Conservation (phyloP, 176 grass and related monocot genomes). For the Elymus sibiricus region DNA sequence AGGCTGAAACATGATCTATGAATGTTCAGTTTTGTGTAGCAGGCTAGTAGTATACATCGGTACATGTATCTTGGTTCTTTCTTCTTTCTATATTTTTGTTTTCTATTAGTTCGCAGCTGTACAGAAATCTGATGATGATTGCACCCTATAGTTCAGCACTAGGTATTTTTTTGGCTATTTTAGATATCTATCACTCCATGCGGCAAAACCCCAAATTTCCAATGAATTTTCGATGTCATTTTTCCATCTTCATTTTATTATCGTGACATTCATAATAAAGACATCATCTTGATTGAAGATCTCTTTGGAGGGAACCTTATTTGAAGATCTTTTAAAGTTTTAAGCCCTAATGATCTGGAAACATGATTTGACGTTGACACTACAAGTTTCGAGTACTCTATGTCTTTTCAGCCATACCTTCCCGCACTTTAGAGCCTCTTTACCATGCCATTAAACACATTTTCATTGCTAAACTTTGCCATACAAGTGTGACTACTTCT, state of each 20-base stretch:
- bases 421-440: no score
- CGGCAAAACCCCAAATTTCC: background rate
- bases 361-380: no score
- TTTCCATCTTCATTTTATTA: background rate
- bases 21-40: background rate
- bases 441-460: no score
- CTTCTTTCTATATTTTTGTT: background rate
- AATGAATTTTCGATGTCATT: background rate
- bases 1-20: background rate
- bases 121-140: background rate
- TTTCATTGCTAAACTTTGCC: no score
- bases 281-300: background rate
- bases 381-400: no score
- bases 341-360: no score
- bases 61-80: background rate
- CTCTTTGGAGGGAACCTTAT: background rate
- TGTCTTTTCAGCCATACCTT: no score
- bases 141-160: background rate
- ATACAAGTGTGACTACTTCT: no score
- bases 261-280: background rate
- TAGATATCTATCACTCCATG: background rate
- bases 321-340: background rate
- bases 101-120: conserved; percentile 1
- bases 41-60: background rate
- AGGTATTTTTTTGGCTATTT: background rate